Conservation (phyloP, 495 filamentous ascomycete species). For the Apiosordaria backusii region DNA sequence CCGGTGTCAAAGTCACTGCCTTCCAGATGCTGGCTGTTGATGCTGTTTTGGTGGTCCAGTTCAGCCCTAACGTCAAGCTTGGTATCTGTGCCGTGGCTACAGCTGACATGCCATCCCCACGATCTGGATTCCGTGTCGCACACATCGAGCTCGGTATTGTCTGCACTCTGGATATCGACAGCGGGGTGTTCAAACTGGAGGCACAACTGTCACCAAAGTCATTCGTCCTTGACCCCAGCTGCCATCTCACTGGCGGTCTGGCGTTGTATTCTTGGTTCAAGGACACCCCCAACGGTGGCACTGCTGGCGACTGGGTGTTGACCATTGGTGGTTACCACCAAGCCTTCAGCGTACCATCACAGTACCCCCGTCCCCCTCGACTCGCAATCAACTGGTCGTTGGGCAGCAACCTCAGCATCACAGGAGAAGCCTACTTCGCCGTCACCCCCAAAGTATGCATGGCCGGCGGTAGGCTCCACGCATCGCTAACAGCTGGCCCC, state of each 20-base stretch:
- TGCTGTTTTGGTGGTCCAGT: conserved; percentile 39
- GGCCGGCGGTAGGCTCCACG: conserved; percentile 43
- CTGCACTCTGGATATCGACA: conserved; percentile 33
- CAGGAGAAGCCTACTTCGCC: conserved; percentile 49
- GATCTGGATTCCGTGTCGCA: conserved; percentile 23
- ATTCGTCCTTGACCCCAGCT: conserved; percentile 40
- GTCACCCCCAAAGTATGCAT: conserved; percentile 52
- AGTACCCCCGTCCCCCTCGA: conserved; percentile 45
- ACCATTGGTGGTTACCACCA: conserved; percentile 51
- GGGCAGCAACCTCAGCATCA: conserved; percentile 33
- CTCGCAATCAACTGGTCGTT: conserved; percentile 43
- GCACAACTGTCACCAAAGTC: conserved; percentile 43
- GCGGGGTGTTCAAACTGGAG: conserved; percentile 39
- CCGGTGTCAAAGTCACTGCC: conserved; percentile 39
- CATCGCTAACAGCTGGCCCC: conserved; percentile 27
- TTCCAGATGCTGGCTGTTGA: conserved; percentile 38
- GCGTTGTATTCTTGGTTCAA: conserved; percentile 48
- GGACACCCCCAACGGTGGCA: not conserved
- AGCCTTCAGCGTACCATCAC: conserved; percentile 33
- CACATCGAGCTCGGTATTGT: conserved; percentile 46
- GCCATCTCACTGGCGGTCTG: conserved; percentile 49
- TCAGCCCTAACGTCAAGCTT: conserved; percentile 29
- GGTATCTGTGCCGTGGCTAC: conserved; percentile 39
- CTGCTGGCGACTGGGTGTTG: conserved; percentile 49
- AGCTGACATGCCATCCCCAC: not conserved